Evolutionary conservation across 139 green algal species (phyloP).

Genomic region (Haematococcus lacustris): DNA sequence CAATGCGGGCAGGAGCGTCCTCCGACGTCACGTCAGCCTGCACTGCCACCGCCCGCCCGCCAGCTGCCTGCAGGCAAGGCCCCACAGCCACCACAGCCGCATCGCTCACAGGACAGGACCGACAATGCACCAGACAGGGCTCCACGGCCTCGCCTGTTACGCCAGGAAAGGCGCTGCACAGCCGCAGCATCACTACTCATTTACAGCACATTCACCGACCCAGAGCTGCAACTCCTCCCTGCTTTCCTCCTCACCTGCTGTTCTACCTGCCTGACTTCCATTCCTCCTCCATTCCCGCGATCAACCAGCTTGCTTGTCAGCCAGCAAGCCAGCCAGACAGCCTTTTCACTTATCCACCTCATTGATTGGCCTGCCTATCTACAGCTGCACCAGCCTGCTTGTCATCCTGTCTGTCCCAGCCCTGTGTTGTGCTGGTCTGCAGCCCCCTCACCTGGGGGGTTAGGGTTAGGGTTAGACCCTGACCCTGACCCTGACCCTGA

Average conservation of each 20-base stretch:
- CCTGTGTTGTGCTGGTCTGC: too few relatives aligned
- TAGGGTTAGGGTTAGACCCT: too few relatives aligned
- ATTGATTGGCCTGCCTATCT: too few relatives aligned
- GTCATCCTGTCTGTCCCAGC: neutral
- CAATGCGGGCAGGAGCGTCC: conserved; percentile 35
- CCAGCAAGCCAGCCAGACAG: too few relatives aligned
- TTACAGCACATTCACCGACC: neutral
- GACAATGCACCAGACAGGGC: neutral
- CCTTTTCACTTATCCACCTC: too few relatives aligned
- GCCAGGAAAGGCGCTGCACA: neutral
- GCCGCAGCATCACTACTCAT: neutral
- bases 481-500: too few relatives aligned
- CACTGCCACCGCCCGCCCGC: conserved; percentile 21
- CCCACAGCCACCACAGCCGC: neutral
- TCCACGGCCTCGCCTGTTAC: neutral
- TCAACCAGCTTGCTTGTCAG: too few relatives aligned
- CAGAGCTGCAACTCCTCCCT: neutral
- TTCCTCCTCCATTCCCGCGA: too few relatives aligned
- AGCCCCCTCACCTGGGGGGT: too few relatives aligned
- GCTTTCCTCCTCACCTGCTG: neutral
- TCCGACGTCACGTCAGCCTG: conserved; percentile 67
- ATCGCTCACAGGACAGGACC: neutral
- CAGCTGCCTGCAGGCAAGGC: conserved; percentile 10
- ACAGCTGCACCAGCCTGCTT: too few relatives aligned
- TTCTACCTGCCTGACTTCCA: neutral